Conservation (phyloP, 306 rosid species). For the Fagus sylvatica region DNA sequence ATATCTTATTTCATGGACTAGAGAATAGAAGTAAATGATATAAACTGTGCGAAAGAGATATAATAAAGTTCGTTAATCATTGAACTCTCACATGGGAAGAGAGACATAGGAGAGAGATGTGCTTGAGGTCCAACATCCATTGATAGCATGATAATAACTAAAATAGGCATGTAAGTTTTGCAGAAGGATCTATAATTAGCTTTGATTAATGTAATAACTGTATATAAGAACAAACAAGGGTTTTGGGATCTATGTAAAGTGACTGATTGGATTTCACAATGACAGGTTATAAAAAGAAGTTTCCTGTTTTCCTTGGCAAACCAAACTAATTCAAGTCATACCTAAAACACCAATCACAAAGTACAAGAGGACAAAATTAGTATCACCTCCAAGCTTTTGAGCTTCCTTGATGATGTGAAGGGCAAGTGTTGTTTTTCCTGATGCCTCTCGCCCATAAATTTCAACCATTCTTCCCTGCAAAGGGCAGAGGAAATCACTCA, state of each 20-base stretch:
- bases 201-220: background rate
- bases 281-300: background rate
- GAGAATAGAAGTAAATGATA: background rate
- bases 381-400: conserved; percentile 81
- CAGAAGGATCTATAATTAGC: no score
- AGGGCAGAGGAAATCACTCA: conserved; percentile 1
- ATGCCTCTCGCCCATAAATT: conserved; percentile 84
- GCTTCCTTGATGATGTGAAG: conserved; percentile 87
- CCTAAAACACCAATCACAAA: background rate
- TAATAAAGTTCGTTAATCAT: background rate
- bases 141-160: background rate
- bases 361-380: background rate
- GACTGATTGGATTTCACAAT: background rate
- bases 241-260: background rate
- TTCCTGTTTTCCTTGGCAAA: background rate
- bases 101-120: no score
- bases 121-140: background rate
- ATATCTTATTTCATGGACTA: background rate
- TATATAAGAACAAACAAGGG: background rate
- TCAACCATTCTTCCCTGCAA: conserved; percentile 86
- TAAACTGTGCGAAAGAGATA: background rate
- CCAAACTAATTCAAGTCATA: background rate
- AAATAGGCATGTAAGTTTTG: background rate
- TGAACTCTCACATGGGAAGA: background rate
- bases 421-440: conserved; percentile 90